Evolutionary conservation across 306 rosid genomes (phyloP).

Genomic region (Alnus rubra): DNA sequence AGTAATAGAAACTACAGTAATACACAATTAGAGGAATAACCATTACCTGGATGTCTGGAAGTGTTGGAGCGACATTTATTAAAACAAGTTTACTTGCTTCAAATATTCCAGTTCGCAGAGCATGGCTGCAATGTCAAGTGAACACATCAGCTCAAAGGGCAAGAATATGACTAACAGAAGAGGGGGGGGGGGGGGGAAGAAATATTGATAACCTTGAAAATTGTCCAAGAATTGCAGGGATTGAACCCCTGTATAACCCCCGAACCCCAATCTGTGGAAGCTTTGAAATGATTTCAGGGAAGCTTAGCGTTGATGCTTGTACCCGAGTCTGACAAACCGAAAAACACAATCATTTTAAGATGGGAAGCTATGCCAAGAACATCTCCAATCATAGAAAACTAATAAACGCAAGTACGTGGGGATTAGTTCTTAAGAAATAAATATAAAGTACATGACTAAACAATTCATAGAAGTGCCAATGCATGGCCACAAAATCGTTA

Average conservation of each 20-base stretch:
- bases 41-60: constrained; percentile 90
- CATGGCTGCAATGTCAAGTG: constrained; percentile 75
- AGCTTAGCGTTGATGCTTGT: constrained; percentile 85
- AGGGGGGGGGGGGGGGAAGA: constrained; percentile 12
- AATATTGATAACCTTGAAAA: constrained; percentile 77
- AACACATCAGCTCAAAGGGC: constrained; percentile 36
- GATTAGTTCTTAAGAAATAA: neutral
- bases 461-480: constrained; percentile 11
- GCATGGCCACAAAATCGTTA: constrained; percentile 8
- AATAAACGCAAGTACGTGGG: neutral
- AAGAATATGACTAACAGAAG: constrained; percentile 6
- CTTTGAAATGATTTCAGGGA: constrained; percentile 95
- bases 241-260: constrained; percentile 90
- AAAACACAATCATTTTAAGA: constrained; percentile 27
- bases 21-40: neutral
- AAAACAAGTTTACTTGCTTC: constrained; percentile 91
- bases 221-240: constrained; percentile 98
- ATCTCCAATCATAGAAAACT: constrained; percentile 9
- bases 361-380: constrained; percentile 10
- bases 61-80: constrained; percentile 84
- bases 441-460: neutral
- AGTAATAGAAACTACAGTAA: neutral
- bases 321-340: constrained; percentile 75
- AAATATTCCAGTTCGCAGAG: constrained; percentile 94
- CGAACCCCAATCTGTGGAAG: constrained; percentile 89